phyloP scores from a whole-genome alignment of 2,329 filamentous ascomycete genomes.

The Paecilomyces variotii region DNA sequence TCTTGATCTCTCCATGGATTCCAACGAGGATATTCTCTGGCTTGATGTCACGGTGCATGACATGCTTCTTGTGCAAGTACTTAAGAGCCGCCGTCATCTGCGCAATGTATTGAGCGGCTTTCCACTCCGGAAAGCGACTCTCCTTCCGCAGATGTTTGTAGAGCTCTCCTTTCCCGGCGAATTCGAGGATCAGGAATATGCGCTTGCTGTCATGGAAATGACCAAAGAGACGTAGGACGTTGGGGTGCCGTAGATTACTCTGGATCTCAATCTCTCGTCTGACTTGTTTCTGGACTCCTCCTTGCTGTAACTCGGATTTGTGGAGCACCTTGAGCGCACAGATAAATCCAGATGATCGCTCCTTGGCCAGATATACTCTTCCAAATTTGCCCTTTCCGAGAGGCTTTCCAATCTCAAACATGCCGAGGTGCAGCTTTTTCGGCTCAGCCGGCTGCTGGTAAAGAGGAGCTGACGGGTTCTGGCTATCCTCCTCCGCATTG shows the following conservation, averaged over 20 bases:
- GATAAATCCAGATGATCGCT: constrained; percentile 70
- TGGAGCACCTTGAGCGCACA: constrained; percentile 81
- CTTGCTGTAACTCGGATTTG: constrained; percentile 73
- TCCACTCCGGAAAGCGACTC: constrained; percentile 74
- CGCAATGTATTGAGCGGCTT: constrained; percentile 77
- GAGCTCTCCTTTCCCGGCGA: constrained; percentile 75
- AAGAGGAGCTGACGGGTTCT: constrained; percentile 35
- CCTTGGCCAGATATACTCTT: constrained; percentile 74
- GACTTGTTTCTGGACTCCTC: constrained; percentile 78
- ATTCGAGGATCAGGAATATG: constrained; percentile 81
- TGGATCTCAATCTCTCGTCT: constrained; percentile 85
- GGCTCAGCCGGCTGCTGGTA: constrained; percentile 48
- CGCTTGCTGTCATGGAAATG: constrained; percentile 87
- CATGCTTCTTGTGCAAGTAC: constrained; percentile 92
- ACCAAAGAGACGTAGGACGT: constrained; percentile 74
- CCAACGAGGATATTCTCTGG: constrained; percentile 95
- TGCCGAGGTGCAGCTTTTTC: constrained; percentile 71
- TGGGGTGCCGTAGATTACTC: constrained; percentile 76
- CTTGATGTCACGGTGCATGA: constrained; percentile 97
- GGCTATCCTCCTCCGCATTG: constrained; percentile 41
- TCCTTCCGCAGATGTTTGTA: constrained; percentile 80
- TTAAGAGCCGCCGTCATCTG: constrained; percentile 85
- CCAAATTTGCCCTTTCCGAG: constrained; percentile 84
- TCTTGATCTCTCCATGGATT: constrained; percentile 96
- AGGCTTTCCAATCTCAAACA: constrained; percentile 87